These are phyloP conservation scores for Rhodotorula paludigena DNA, from an alignment of 768 basidiomycete genomes.

Conservation along the genomic window DNA sequence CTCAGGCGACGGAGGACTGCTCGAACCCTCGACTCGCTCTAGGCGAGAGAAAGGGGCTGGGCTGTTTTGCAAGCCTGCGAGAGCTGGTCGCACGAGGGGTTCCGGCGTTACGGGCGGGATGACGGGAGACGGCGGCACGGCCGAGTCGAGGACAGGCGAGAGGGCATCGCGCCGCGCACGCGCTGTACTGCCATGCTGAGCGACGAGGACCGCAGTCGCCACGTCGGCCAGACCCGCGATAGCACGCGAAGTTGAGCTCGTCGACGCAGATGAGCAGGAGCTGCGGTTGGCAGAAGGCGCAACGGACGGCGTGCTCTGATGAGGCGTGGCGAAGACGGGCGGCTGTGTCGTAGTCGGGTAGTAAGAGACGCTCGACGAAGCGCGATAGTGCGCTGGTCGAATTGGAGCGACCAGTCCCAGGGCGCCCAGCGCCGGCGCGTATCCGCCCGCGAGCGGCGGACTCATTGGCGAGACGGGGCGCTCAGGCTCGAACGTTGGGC, in stretches of 20 bases:
- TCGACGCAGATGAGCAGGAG: too few species aligned
- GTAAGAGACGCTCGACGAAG: background rate
- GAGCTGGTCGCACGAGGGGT: fast-evolving
- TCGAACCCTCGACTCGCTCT: too few species aligned
- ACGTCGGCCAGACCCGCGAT: too few species aligned
- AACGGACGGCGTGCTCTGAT: too few species aligned
- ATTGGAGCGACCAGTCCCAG: background rate
- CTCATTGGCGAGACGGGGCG: background rate
- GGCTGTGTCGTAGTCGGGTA: background rate
- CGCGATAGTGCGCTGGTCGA: background rate
- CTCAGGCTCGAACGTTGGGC: background rate
- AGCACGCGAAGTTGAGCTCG: too few species aligned
- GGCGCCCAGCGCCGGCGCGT: background rate
- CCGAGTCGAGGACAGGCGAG: too few species aligned
- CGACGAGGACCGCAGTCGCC: too few species aligned
- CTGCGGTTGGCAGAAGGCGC: too few species aligned
- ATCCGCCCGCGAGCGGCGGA: background rate
- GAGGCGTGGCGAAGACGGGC: too few species aligned
- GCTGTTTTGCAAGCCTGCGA: background rate
- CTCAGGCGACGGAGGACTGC: background rate
- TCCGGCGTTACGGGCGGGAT: background rate
- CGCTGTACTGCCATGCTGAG: too few species aligned
- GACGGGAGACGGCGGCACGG: background rate
- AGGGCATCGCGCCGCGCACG: too few species aligned
- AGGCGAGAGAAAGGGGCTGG: background rate